Evolutionary conservation across 306 rosid genomes (phyloP), one percentile per base, ranked within the genome.

Genomic region (Vigna trinervia): DNA sequence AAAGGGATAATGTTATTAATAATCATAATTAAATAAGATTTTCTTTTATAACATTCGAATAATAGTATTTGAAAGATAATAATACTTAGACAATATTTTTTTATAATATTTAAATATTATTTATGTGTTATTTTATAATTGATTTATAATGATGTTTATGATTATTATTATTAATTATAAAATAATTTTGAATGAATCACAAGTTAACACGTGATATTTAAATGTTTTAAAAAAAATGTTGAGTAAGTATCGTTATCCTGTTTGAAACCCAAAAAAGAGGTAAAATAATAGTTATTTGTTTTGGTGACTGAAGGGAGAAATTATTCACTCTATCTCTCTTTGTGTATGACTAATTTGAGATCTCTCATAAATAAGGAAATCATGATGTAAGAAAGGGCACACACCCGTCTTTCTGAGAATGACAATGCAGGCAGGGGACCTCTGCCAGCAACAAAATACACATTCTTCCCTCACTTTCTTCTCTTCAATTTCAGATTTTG

Each of bases 391-490:
- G 39, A 67, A 20, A 65, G 22, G 47, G 56, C 3, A 19, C 7
- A 11, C 2, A 23, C 41, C 20, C 43, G 63, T 53, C 38, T 3
- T 43, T 46, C 13, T 34, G 39, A 58, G 36, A 51, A 75, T 72
- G 68, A 12, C 81, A 82, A 88, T 86, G 90, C 78, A 61, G n/a
- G 75, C 81, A 32, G 75, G 73, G 47, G 84, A 88, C 26, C 73
- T 82, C 57, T 45, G 69, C 78, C 78, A 52, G 53, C 75, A 65
- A 1, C 85, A 76, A 75, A 46, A 6, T 23, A 20, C 83, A 2
- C 81, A 80, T 57, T 61, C 58, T 14, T 72, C 67, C 47, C 83
- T 71, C 2, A 69, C 52, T 83, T 62, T 76, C 52, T 81, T 78
- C 66, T 56, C 73, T 45, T 48, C 62, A 12, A 76, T 4, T 69